Base-by-base conservation (phyloP, 306 rosid genomes). In the Ochetophila trinervis region DNA sequence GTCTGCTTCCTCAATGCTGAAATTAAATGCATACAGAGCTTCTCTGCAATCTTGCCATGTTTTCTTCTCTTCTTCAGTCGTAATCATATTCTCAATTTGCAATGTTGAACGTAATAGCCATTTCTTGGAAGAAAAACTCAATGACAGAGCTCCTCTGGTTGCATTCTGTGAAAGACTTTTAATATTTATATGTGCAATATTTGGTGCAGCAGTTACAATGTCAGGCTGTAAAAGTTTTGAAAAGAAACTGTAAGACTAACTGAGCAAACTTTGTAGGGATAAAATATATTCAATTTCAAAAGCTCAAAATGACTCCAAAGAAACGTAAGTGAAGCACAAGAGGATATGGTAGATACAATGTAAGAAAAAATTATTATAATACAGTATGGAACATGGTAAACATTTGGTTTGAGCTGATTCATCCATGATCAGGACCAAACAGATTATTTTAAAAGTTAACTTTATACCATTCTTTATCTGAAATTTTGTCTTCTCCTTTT, bases 1-100 rank as follows among this genome's bases (percentile, higher is more conserved):
- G 79, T 89, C 89, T 65, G 83, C 86, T 68, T 89, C 98, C 69
- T 89, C 96, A 22, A 19, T 65, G 20, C 81, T 87, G 23, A 89
- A 89, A 68, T 65, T 73, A 49, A 84, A 86, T 70, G 76, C 63
- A 56, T 84, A 73, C 71, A 89, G 77, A 64, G 88, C 83, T 62
- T 73, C 78, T 53, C 67, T 84, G 52, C 89, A 85, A 21, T 81
- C 82, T 71, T 89, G 96, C 91, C 94, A 89, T 73, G 55, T 79
- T 75, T 78, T 78, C 75, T 67, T 70, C 30, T 83, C 94, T 54
- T 87, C 97, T 68, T 79, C 69, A 27, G 72, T 78, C 57, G 82
- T 76, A 66, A 70, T 52, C 51, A 45, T 37, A 68, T 70, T 77
- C 72, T 77, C 89, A 76, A 63, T 73, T 78, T 83, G 84, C 27